A percentile compares a stretch with the other conserved stretches of the same genome.
phyloP scores from a whole-genome alignment of 768 basidiomycete genomes.

The Podaxis pistillaris region DNA sequence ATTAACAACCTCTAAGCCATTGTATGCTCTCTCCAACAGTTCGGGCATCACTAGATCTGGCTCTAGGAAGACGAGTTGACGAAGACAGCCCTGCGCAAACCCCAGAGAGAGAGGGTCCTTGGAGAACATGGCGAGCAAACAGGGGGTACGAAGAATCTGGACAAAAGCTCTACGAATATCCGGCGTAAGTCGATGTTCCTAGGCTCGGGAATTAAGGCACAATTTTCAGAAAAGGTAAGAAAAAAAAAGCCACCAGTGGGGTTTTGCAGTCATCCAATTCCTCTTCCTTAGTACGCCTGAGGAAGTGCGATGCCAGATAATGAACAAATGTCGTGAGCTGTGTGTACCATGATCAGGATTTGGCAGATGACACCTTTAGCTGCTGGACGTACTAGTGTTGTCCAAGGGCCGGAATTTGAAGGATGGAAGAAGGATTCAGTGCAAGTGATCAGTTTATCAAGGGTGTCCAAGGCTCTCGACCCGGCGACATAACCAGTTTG shows the following conservation, averaged over 20 bases:
- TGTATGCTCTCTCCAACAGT: conserved; percentile 85
- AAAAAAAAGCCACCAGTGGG: conserved; percentile 50
- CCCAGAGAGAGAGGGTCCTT: conserved; percentile 80
- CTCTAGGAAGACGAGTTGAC: conserved; percentile 75
- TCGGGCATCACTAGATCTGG: conserved; percentile 88
- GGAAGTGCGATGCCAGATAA: conserved; percentile 71
- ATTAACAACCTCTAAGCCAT: conserved; percentile 89
- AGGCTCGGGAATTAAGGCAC: not conserved
- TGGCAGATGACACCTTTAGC: not conserved
- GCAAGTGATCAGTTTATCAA: conserved; percentile 86
- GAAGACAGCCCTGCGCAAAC: conserved; percentile 79
- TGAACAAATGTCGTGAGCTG: conserved; percentile 73
- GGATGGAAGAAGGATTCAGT: conserved; percentile 97
- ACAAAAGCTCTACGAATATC: conserved; percentile 83
- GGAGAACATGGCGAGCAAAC: conserved; percentile 87
- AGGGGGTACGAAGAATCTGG: conserved; percentile 76
- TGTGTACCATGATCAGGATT: conserved; percentile 10
- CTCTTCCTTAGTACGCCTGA: conserved; percentile 78
- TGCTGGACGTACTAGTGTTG: conserved; percentile 45
- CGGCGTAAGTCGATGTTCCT: conserved; percentile 78
- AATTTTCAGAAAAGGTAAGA: not conserved
- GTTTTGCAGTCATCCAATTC: conserved; percentile 75
- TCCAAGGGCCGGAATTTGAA: conserved; percentile 87
- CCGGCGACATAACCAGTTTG: conserved; percentile 70
- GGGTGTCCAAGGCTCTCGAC: conserved; percentile 82